Base-by-base conservation (phyloP, 805 yeast species). In the Ogataea thermomethanolica region DNA sequence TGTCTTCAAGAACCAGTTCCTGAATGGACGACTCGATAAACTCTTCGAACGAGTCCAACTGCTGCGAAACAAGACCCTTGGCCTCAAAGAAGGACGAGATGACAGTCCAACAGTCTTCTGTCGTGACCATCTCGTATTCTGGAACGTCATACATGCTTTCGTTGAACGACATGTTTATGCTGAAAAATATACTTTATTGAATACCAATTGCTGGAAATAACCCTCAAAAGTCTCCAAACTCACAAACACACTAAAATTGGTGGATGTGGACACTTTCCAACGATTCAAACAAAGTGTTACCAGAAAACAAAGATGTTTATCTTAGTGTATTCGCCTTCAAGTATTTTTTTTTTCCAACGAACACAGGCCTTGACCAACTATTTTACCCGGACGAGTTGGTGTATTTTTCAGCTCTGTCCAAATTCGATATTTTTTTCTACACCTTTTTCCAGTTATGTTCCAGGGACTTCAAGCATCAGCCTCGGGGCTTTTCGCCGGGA, bases 91-190 rank as follows among this genome's bases (percentile, higher is more conserved):
- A 93, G 12, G 98, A 79, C 22, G 96, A 84, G 52, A 93, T 93
- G 48, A 93, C 98, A 24, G 95, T 83, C 99, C 99, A 93, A 67
- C 99, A 93, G 73, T 93, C 99, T 70, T 93, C 99, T 22, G 96
- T 86, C 24, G 98, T 89, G 68, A 93, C 87, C 58, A 82, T 77
- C 49, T 74, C 81, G 53, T 83, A 90, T 61, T 80, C 58, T 33
- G 50, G 55, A 30, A 57, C 50, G 33, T 50, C 56, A 36, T 58
- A 58, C 34, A 51, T 47, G 8, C 41, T 55, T 20, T 53, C 46
- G 38, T 45, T 43, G 46, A 39, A 39, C 34, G 50, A 40, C 40
- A 50, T 41, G 54, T 44, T 49, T 22, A 23, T 36, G 35, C 37
- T 29, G 39, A 27, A 29, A 33, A 39, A 29, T 39, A 32, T 38